Percentiles rank a stretch among this genome's conserved stretches.
These are phyloP conservation scores for Arbutus unedo DNA, from an alignment of 148 eudicot genomes.

Conservation along the genomic window DNA sequence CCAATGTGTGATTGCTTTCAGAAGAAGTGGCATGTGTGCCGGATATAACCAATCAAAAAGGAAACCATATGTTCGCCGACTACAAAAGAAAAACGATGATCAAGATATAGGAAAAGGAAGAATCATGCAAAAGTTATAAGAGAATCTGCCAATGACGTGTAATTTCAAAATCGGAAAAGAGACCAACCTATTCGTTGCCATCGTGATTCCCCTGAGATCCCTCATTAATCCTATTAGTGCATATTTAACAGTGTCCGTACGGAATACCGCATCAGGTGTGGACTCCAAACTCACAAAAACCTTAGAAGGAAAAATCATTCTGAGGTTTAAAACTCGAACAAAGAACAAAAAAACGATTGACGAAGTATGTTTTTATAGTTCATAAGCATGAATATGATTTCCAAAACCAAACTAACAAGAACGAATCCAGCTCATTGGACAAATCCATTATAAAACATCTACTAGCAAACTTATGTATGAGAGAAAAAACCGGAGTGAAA, in stretches of 20 bases:
- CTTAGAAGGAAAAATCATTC: constrained; percentile 30
- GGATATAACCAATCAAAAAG: constrained; percentile 98
- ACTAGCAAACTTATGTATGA: background rate
- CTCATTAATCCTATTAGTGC: constrained; percentile 86
- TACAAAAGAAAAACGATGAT: constrained; percentile 18
- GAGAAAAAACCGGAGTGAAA: background rate
- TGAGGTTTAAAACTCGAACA: constrained; percentile 4
- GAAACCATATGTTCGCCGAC: constrained; percentile 89
- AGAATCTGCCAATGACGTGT: background rate
- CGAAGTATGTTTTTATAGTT: background rate
- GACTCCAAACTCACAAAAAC: constrained; percentile 75
- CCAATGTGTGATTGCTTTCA: constrained; percentile 94
- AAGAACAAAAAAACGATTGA: constrained; percentile 5
- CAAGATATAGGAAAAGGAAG: constrained; percentile 8
- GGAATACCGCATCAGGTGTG: constrained; percentile 74
- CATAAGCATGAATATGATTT: background rate
- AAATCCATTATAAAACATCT: background rate
- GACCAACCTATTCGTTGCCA: constrained; percentile 86
- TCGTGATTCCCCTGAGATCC: constrained; percentile 90
- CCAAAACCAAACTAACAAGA: constrained; percentile 9
- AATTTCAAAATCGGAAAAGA: constrained; percentile 11
- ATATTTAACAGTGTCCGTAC: constrained; percentile 74
- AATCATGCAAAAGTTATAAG: constrained; percentile 17
- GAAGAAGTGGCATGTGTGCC: constrained; percentile 74
- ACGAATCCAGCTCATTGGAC: background rate